phyloP scores from a whole-genome alignment of 116 monocot species.

The Cymodocea nodosa region DNA sequence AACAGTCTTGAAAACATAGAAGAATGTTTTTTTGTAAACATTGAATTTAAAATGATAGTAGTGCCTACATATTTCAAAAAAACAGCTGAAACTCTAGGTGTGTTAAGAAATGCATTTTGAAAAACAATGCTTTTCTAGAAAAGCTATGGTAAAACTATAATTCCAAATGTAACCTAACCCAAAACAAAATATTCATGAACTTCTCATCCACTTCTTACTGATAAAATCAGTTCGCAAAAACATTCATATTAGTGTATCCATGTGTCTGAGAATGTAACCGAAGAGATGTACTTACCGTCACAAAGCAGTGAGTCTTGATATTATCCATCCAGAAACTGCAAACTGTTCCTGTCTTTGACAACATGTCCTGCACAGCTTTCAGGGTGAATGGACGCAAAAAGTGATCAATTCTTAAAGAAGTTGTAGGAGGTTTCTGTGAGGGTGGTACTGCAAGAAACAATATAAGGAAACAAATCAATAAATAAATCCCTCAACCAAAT shows the following conservation, averaged over 20 bases:
- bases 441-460: conserved; percentile 47
- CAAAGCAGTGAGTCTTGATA: conserved; percentile 96
- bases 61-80: too few relatives aligned
- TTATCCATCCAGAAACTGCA: conserved; percentile 96
- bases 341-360: conserved; percentile 67
- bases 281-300: conserved; percentile 43
- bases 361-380: conserved; percentile 76
- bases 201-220: too few relatives aligned
- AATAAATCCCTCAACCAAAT: background rate
- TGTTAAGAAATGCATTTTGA: too few relatives aligned
- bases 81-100: too few relatives aligned
- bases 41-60: too few relatives aligned
- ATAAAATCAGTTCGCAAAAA: too few relatives aligned
- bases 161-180: too few relatives aligned
- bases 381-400: conserved; percentile 89
- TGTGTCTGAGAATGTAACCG: background rate
- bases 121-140: too few relatives aligned
- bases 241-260: background rate
- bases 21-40: too few relatives aligned
- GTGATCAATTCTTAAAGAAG: conserved; percentile 62
- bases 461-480: background rate
- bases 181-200: too few relatives aligned
- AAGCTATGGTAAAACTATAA: too few relatives aligned
- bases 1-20: too few relatives aligned
- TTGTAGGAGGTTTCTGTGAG: conserved; percentile 59